Base-by-base conservation (phyloP, 2,329 filamentous ascomycete species). In the Dothidotthia symphoricarpi region DNA sequence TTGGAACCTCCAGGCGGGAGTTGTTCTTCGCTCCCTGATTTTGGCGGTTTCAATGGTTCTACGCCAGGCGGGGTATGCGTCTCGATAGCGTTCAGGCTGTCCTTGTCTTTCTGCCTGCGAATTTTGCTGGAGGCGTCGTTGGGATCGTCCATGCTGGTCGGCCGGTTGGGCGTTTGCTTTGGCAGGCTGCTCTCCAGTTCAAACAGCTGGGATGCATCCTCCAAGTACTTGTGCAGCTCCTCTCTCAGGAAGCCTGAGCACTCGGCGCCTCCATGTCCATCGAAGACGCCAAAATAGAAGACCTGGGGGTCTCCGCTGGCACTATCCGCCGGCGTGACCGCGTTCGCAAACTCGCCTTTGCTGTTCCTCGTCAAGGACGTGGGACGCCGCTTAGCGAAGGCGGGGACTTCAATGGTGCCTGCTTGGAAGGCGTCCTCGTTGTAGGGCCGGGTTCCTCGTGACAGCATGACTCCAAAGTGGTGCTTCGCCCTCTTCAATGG, bases 221-320 rank as follows among this genome's bases (percentile, higher is more conserved):
- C 91, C 24, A 98, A 82, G 63, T 96, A 97, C 8, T 80, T 80
- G 64, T 96, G 93, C 43, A 98, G 71, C 59, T 86, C 81, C 43
- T 96, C 87, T 41, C 83, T 78, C 51, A 97, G 68, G 55, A 95
- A 97, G 13, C 85, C 82, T 43, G 88, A 89, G 66, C 93, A 97
- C 64, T 95, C 86, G 14, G 74, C 78, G 14, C 93, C 93, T 8
- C 93, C 93, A 69, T 98, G 93, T 3, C 93, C 93, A 67, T 98
- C 93, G 59, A 97, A 98, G 1, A 97, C 83, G 1, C 81, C 90
- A 75, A 96, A 98, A 67, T 97, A 98, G 68, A 98, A 98, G 24
- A 97, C 84, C 63, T 97, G 91, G 1, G 91, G 91, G 61, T 97
- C 91, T 2, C 91, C 91, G 47, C 81, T 86, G 2, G 86, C 81